Conservation (phyloP, 345 rosid genomes). For the Sonneratia caseolaris region DNA sequence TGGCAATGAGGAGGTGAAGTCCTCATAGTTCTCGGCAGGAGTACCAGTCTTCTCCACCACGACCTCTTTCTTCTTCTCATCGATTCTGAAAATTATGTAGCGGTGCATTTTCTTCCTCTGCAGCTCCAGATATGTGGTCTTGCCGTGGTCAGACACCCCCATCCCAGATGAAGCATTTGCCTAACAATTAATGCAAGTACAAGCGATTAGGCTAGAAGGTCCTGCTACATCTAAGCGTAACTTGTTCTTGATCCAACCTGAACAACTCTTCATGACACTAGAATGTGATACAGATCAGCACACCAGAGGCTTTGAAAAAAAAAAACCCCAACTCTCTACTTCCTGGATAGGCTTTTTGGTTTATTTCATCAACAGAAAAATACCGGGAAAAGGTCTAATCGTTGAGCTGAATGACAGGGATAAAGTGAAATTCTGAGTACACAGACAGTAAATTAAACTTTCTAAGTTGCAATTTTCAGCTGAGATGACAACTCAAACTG, state of each 20-base stretch:
- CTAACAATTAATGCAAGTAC: slow-evolving; percentile 20
- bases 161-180: slow-evolving; percentile 73
- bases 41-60: slow-evolving; percentile 51
- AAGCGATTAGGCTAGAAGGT: neutral
- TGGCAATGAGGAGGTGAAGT: slow-evolving; percentile 45
- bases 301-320: neutral
- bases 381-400: neutral
- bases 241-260: neutral
- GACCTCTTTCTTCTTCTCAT: slow-evolving; percentile 49
- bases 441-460: neutral
- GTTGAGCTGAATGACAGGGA: neutral
- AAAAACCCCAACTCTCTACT: neutral
- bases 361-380: neutral
- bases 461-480: too few relatives aligned
- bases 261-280: neutral
- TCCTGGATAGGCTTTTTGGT: neutral
- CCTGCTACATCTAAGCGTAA: neutral
- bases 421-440: neutral
- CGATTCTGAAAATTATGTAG: slow-evolving; percentile 47
- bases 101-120: slow-evolving; percentile 43
- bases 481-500: too few relatives aligned
- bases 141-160: slow-evolving; percentile 66
- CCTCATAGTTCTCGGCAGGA: slow-evolving; percentile 47
- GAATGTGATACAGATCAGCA: neutral
- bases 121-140: slow-evolving; percentile 47